phyloP scores from a whole-genome alignment of 2,329 filamentous ascomycete species.

The Dryadomyces quercivorus region DNA sequence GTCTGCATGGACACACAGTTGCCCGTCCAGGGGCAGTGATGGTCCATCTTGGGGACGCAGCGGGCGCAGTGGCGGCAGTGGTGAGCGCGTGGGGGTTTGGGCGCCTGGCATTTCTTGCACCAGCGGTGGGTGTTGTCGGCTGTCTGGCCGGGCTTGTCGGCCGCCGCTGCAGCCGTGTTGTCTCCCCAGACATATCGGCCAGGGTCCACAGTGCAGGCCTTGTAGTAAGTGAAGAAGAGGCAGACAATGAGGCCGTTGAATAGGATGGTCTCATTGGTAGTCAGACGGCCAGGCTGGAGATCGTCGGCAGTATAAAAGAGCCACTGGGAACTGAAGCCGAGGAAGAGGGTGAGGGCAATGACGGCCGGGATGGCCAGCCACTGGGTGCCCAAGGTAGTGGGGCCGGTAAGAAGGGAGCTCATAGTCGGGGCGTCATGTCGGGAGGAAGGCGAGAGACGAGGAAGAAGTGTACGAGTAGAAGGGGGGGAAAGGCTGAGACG shows the following conservation, averaged over 20 bases:
- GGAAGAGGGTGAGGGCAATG: slow-evolving; percentile 52
- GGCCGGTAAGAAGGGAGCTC: slow-evolving; percentile 17
- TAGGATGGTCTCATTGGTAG: slow-evolving; percentile 38
- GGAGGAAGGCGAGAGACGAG: not conserved
- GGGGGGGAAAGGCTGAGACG: not conserved
- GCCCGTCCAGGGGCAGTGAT: slow-evolving; percentile 75
- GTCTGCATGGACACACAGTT: slow-evolving; percentile 77
- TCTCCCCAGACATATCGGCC: slow-evolving; percentile 30
- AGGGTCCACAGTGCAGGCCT: slow-evolving; percentile 43
- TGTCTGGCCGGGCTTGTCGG: not conserved
- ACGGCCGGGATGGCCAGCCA: slow-evolving; percentile 57
- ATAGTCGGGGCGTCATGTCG: slow-evolving; percentile 6
- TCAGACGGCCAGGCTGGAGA: slow-evolving; percentile 49
- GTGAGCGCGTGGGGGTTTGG: slow-evolving; percentile 67
- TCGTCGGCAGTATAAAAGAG: slow-evolving; percentile 50
- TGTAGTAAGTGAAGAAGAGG: slow-evolving; percentile 59
- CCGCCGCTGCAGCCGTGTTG: not conserved
- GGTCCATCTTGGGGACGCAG: slow-evolving; percentile 73
- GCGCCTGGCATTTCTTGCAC: slow-evolving; percentile 65
- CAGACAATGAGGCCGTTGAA: slow-evolving; percentile 56
- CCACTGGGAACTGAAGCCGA: slow-evolving; percentile 61
- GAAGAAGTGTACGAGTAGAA: not conserved
- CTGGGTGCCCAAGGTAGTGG: slow-evolving; percentile 32
- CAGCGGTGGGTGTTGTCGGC: slow-evolving; percentile 30
- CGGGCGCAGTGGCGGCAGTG: slow-evolving; percentile 67